These are phyloP conservation scores for Calocybe gangraenosa DNA, from an alignment of 768 basidiomycete species.

Conservation along the genomic window DNA sequence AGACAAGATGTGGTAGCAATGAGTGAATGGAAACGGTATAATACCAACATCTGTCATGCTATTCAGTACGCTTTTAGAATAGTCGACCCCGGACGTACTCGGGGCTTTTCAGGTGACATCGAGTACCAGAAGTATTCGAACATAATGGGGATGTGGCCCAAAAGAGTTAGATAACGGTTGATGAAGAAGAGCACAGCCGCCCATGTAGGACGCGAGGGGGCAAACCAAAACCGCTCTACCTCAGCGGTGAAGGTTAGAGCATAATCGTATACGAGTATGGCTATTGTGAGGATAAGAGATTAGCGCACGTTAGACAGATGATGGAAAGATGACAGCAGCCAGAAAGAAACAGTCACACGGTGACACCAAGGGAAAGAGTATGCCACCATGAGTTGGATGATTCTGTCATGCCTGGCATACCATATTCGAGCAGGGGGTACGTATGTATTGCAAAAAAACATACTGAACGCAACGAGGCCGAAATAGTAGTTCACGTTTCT, in stretches of 20 bases:
- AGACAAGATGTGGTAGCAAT: neutral
- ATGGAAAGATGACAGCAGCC: neutral
- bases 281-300: slow-evolving; percentile 7
- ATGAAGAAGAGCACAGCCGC: slow-evolving; percentile 25
- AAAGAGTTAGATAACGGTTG: slow-evolving; percentile 31
- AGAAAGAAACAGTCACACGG: too few species aligned
- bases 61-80: slow-evolving; percentile 4
- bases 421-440: neutral
- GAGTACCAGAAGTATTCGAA: slow-evolving; percentile 22
- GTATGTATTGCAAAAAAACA: neutral
- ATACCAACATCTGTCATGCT: slow-evolving; percentile 11
- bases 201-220: slow-evolving; percentile 16
- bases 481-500: slow-evolving; percentile 9
- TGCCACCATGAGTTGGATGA: neutral
- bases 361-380: too few species aligned
- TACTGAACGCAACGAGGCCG: slow-evolving; percentile 8
- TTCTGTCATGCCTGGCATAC: neutral
- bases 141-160: slow-evolving; percentile 26
- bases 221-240: slow-evolving; percentile 32
- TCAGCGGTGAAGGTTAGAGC: slow-evolving; percentile 34
- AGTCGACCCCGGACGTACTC: slow-evolving; percentile 5
- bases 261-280: slow-evolving; percentile 33
- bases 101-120: slow-evolving; percentile 9
- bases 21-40: neutral
- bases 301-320: neutral